These are phyloP conservation scores for Melanomma pulvis-pyrius DNA, from an alignment of 495 filamentous ascomycete genomes.

Conservation along the genomic window DNA sequence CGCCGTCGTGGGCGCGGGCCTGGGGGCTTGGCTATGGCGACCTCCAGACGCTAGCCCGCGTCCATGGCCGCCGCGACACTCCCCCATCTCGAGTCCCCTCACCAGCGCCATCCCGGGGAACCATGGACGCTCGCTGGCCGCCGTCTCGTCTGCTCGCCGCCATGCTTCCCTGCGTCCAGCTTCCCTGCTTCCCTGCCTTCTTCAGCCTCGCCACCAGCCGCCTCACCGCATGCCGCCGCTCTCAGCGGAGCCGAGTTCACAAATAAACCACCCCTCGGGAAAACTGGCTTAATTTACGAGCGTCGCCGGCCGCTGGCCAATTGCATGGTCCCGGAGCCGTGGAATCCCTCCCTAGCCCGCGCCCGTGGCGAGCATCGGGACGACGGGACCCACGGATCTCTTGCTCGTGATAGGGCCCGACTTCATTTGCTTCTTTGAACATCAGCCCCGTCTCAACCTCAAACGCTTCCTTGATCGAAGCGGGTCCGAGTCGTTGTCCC, in stretches of 20 bases:
- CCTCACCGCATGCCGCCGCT: slow-evolving; percentile 1
- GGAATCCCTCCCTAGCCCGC: neutral
- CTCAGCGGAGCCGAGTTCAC: slow-evolving; percentile 15
- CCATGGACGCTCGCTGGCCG: neutral
- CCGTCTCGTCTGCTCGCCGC: too few relatives aligned
- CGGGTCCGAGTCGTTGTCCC: neutral
- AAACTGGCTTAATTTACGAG: slow-evolving; percentile 22
- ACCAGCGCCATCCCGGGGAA: neutral
- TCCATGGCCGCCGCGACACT: neutral
- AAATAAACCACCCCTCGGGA: slow-evolving; percentile 13
- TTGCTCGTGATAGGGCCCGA: neutral
- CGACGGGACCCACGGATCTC: neutral
- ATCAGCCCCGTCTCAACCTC: slow-evolving; percentile 26
- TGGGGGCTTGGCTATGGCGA: neutral
- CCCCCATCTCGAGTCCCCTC: neutral
- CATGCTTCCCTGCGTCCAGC: too few relatives aligned
- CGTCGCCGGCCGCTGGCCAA: slow-evolving; percentile 20
- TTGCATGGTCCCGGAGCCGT: slow-evolving; percentile 7
- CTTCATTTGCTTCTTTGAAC: slow-evolving; percentile 4
- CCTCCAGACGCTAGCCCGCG: neutral
- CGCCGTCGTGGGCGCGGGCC: neutral
- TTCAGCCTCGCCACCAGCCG: slow-evolving; percentile 27
- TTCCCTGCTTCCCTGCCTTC: slow-evolving; percentile 10
- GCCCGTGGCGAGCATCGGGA: neutral
- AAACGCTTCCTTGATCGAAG: slow-evolving; percentile 22